Conservation (phyloP, 2,329 filamentous ascomycete species). For the Sporothrix variecibatus region DNA sequence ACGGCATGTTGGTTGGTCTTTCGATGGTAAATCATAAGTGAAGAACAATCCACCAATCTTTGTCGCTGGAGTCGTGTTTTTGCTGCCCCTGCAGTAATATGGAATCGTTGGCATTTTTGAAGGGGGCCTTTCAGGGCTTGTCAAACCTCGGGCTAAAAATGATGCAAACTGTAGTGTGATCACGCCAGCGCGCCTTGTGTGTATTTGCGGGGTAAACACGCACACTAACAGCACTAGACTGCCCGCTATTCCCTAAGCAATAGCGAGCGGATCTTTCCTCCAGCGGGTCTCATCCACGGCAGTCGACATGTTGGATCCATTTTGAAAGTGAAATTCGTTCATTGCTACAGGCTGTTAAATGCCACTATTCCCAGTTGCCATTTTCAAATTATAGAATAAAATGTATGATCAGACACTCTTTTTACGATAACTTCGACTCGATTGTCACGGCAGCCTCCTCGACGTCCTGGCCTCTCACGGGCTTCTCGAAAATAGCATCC, state of each 20-base stretch:
- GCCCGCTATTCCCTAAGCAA: background rate
- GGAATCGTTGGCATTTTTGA: background rate
- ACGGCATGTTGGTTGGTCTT: background rate
- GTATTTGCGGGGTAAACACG: background rate
- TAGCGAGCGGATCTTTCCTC: background rate
- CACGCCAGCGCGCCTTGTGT: background rate
- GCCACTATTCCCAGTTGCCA: no score
- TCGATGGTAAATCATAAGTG: background rate
- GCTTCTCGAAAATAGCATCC: background rate
- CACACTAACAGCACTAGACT: background rate
- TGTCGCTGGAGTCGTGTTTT: background rate
- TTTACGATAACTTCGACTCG: background rate
- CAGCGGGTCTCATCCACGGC: background rate
- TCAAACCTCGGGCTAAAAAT: background rate
- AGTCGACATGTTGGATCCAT: background rate
- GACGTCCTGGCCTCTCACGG: background rate
- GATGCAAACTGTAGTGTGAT: constrained; percentile 14
- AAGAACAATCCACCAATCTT: background rate
- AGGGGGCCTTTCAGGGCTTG: background rate
- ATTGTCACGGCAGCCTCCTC: background rate
- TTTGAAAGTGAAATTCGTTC: background rate
- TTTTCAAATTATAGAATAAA: no score
- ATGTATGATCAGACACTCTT: background rate
- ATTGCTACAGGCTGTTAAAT: background rate
- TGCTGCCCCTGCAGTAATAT: background rate